Base-by-base conservation (phyloP, 257 asterid species). In the Fraxinus anomala region DNA sequence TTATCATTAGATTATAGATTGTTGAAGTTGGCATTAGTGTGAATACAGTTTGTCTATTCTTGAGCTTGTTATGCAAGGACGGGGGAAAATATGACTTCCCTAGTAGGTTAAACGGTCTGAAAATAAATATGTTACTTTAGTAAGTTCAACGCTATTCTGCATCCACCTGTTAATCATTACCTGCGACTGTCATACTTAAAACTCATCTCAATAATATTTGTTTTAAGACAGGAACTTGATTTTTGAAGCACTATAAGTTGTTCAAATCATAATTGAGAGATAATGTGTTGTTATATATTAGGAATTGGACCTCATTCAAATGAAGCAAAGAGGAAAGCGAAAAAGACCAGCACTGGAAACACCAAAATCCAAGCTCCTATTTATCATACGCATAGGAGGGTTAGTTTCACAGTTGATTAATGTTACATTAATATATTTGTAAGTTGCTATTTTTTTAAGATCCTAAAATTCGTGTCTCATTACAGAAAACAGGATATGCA, bases 311-410 rank as follows among this genome's bases (percentile, higher is more conserved):
- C 82, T 91, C 23, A 66, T 93, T 81, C 96, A 83, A 73, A 89
- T 93, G 99, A 93, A 88, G 90, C 83, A 85, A 79, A 87, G 99
- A 87, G 91, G 73, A 70, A 95, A 91, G 88, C 83, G 79, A 73
- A 78, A 65, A 37, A 89, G 89, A 44, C 80, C 76, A 65, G 77
- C 83, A 21, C 28, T 81, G 6, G 76, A 33, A 65, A 51, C 78
- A 6, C 82, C 87, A 1, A 87, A 89, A 17, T 93, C 96, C 73
- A 83, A 87, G 81, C 94, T 92, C 73, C 82, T 95, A 36, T 95
- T 92, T 68, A 77, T 95, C 87, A 77, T 95, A 21, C 96, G 99
- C 74, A 89, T 95, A 40, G 90, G 91, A 83, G 98, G 99, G 99
- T 93, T 26, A 73, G 97, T 75, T 42, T 65, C 77, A 21, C 44